Base-by-base conservation (phyloP, 2,329 filamentous ascomycete species). In the Drechslerella dactyloides region DNA sequence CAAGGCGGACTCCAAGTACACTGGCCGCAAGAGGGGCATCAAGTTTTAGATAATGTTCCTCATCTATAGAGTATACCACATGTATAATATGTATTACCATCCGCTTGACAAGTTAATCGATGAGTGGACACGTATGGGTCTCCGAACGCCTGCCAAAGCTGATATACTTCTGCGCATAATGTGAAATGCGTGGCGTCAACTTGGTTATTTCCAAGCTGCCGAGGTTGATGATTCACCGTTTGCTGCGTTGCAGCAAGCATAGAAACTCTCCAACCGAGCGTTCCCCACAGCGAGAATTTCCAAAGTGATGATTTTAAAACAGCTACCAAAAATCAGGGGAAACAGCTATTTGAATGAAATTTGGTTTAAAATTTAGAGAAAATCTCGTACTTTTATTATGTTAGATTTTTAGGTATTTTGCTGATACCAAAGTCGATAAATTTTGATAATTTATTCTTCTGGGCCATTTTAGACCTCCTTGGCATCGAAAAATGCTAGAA, bases 1-100 rank as follows among this genome's bases (percentile, higher is more conserved):
- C 76, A 97, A 97, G 83, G 82, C 87, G 0, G 91, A 85, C 63
- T 96, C 90, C 57, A 97, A 96, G 81, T 99, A 96, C 79, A 97
- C 93, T 0, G 94, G 93, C 30, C 84, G 94, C 77, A 96, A 92
- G 82, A 86, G 94, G 80, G 86, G 90, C 68, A 82, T 88, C 61
- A 87, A 87, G 33, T 96, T 96, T 79, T 96, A 82, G 80, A 65
- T 48, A 6, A 10, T 5, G n/a, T 5, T 3, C 44, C 15, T 42
- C 13, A 42, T 42, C 11, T 42, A n/a, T n/a, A n/a, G n/a, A n/a
- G n/a, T n/a, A n/a, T n/a, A n/a, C n/a, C n/a, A n/a, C n/a, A n/a
- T n/a, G n/a, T n/a, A n/a, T n/a, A n/a, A n/a, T 33, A 33, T 33
- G 8, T 33, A 33, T 33, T 8, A 33, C 27, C 8, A 33, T 33